Conservation (phyloP, 1,284 basidiomycete species). For the Puccinia horiana region DNA sequence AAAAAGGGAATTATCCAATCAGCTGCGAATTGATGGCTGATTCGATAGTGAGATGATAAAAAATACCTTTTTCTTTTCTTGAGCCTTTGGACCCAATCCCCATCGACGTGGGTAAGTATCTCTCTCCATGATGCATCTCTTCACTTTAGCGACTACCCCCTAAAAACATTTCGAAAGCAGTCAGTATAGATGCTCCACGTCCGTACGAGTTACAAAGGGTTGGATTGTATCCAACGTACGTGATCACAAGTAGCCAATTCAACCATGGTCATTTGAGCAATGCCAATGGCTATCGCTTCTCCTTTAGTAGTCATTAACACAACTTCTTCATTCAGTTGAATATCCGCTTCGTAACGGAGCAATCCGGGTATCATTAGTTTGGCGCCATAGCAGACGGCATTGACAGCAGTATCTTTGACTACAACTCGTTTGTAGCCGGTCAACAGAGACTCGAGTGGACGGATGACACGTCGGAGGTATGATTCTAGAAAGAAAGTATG, state of each 20-base stretch:
- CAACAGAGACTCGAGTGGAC: conserved; percentile 89
- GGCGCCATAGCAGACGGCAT: conserved; percentile 98
- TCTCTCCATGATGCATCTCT: conserved; percentile 98
- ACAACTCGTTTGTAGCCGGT: conserved; percentile 98
- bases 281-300: conserved; percentile 93
- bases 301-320: conserved; percentile 99
- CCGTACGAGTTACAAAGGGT: neutral
- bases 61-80: conserved; percentile 86
- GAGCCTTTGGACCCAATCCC: conserved; percentile 93
- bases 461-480: conserved; percentile 91
- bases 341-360: conserved; percentile 90
- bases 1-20: conserved; percentile 52
- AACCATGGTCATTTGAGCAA: conserved; percentile 96
- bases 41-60: neutral
- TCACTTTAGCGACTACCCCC: conserved; percentile 95
- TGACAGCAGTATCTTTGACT: conserved; percentile 98
- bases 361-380: conserved; percentile 99
- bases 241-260: conserved; percentile 98
- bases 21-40: neutral
- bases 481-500: conserved; percentile 67
- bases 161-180: neutral
- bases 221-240: conserved; percentile 58
- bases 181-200: neutral
- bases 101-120: conserved; percentile 97
- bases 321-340: conserved; percentile 92